Evolutionary conservation across 139 green algal species (phyloP).

Genomic region (Chlamydomonas incerta): DNA sequence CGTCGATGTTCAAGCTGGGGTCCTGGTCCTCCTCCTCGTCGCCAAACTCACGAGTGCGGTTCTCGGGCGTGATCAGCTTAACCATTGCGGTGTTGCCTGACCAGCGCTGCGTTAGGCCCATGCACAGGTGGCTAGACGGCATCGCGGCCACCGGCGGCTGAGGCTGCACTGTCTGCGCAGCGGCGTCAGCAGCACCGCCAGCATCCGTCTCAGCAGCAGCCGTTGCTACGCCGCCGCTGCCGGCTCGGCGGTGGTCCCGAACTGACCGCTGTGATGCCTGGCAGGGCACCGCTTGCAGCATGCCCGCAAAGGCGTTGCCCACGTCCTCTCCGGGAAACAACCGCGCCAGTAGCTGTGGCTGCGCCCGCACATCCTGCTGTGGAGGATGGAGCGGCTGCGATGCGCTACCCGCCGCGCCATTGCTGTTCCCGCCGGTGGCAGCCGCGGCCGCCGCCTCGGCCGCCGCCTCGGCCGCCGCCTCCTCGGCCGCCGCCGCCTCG

Average conservation of each 20-base stretch:
- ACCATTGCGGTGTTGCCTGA: conserved; percentile 13
- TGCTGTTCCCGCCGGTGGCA: background rate
- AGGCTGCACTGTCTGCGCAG: background rate
- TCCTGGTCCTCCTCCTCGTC: conserved; percentile 2
- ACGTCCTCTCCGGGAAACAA: too few relatives aligned
- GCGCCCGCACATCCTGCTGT: background rate
- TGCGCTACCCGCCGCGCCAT: too few relatives aligned
- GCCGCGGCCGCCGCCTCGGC: background rate
- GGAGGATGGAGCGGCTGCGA: background rate
- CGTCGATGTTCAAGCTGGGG: conserved; percentile 2
- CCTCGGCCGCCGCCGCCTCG: background rate
- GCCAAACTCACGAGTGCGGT: background rate
- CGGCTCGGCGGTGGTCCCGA: too few relatives aligned
- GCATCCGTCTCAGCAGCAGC: background rate
- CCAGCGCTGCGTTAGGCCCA: conserved; percentile 14
- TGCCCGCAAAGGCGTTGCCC: background rate
- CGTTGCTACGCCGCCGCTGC: too few relatives aligned
- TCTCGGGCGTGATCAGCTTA: conserved; percentile 28
- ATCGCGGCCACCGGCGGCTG: background rate
- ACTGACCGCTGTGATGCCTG: too few relatives aligned
- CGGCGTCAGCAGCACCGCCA: background rate
- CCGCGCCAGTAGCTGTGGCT: too few relatives aligned
- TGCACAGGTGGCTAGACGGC: conserved; percentile 11
- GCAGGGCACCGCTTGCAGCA: background rate
- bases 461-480: background rate